phyloP scores from a whole-genome alignment of 2,329 filamentous ascomycete genomes.

The Blumeria hordei region DNA sequence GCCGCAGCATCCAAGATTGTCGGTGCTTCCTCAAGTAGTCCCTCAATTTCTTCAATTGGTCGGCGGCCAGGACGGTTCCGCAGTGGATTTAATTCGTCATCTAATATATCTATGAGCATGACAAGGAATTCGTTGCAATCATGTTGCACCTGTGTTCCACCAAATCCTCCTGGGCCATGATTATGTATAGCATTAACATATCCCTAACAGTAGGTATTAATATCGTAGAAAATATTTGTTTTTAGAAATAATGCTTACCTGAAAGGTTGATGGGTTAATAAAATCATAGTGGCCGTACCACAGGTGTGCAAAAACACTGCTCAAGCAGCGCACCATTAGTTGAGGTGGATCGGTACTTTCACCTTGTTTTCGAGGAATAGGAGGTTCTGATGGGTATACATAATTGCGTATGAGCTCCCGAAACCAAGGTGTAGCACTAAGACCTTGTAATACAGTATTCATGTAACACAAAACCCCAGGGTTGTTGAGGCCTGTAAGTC shows the following conservation, averaged over 20 bases:
- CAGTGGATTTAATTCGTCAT: slow-evolving; percentile 61
- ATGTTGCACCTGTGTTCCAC: slow-evolving; percentile 44
- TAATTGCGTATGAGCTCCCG: slow-evolving; percentile 34
- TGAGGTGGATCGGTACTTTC: slow-evolving; percentile 28
- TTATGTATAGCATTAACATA: slow-evolving; percentile 9
- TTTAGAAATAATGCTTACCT: slow-evolving; percentile 21
- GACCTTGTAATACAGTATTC: slow-evolving; percentile 68
- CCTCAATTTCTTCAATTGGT: slow-evolving; percentile 2
- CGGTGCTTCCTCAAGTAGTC: not conserved
- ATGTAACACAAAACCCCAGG: slow-evolving; percentile 73
- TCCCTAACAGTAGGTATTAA: slow-evolving; percentile 5
- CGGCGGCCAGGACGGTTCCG: slow-evolving; percentile 24
- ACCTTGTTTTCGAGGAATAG: slow-evolving; percentile 39
- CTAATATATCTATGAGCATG: slow-evolving; percentile 58
- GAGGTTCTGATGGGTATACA: slow-evolving; percentile 28
- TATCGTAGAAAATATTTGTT: not conserved
- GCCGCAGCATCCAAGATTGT: not conserved
- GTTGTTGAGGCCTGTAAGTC: slow-evolving; percentile 55
- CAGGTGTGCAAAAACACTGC: slow-evolving; percentile 25
- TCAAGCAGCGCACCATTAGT: slow-evolving; percentile 33
- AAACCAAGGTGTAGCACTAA: slow-evolving; percentile 52
- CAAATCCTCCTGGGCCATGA: slow-evolving; percentile 23
- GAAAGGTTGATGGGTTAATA: slow-evolving; percentile 29
- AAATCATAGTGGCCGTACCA: slow-evolving; percentile 14
- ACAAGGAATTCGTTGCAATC: slow-evolving; percentile 78